A percentile compares a stretch with the other conserved stretches of the same genome.
phyloP scores from a whole-genome alignment of 2,329 filamentous ascomycete genomes.

The Cordyceps farinosa region DNA sequence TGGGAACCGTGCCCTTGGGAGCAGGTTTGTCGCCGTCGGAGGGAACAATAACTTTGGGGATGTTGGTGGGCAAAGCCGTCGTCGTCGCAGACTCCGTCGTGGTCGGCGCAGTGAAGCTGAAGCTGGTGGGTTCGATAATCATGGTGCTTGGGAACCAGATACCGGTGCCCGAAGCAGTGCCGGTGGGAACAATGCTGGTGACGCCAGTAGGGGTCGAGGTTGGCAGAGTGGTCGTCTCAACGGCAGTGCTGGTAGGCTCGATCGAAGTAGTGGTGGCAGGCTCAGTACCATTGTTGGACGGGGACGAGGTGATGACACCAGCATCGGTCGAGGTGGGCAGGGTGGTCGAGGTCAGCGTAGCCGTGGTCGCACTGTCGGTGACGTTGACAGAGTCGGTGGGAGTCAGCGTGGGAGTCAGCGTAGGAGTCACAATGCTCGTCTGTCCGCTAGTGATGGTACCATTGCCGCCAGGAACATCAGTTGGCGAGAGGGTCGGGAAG shows the following conservation, averaged over 20 bases:
- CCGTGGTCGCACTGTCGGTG: constrained; percentile 2
- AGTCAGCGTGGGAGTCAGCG: not conserved
- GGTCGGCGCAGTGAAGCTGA: constrained; percentile 32
- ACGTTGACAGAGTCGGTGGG: not conserved
- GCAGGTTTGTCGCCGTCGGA: constrained; percentile 49
- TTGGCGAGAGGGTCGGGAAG: constrained; percentile 7
- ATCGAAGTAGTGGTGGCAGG: not conserved
- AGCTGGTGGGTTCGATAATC: constrained; percentile 47
- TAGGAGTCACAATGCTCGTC: constrained; percentile 7
- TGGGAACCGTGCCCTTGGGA: constrained; percentile 64
- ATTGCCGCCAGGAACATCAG: constrained; percentile 11
- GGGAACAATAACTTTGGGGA: constrained; percentile 75
- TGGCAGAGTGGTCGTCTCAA: constrained; percentile 4
- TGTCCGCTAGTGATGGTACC: constrained; percentile 13
- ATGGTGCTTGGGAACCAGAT: constrained; percentile 59
- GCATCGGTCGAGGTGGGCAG: not conserved
- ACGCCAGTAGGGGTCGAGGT: constrained; percentile 22
- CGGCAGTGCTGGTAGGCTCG: not conserved
- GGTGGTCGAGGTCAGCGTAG: not conserved
- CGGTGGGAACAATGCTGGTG: constrained; percentile 42
- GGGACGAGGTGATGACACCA: constrained; percentile 16
- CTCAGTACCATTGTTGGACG: not conserved
- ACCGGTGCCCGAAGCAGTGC: constrained; percentile 41
- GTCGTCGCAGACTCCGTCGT: constrained; percentile 33
- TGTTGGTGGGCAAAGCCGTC: constrained; percentile 57